Percentiles rank a stretch among this genome's conserved stretches.
phyloP scores from a whole-genome alignment of 306 rosid species.

The peach (Prunus persica) region DNA sequence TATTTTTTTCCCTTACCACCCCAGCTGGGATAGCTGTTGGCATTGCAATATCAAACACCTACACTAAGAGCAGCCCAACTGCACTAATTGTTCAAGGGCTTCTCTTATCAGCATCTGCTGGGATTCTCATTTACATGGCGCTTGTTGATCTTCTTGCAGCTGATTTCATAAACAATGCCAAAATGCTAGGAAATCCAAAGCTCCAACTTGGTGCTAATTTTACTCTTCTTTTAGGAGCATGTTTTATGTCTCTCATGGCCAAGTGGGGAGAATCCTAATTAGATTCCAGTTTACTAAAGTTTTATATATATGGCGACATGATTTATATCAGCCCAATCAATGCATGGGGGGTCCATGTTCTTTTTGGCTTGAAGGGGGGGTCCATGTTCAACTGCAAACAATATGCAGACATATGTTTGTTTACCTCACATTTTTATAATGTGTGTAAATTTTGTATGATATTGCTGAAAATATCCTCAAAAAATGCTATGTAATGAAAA shows the following conservation, averaged over 20 bases:
- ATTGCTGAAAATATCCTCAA: no score
- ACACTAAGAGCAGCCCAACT: slow-evolving; percentile 40
- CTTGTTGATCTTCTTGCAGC: slow-evolving; percentile 66
- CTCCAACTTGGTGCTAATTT: slow-evolving; percentile 47
- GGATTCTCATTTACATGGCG: slow-evolving; percentile 59
- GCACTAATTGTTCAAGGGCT: slow-evolving; percentile 46
- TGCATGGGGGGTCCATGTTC: no score
- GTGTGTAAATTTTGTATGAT: no score
- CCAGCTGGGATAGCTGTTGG: slow-evolving; percentile 55
- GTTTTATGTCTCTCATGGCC: slow-evolving; percentile 54
- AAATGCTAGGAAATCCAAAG: slow-evolving; percentile 41
- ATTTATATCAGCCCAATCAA: neutral
- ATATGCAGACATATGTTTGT: no score
- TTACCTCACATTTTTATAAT: no score
- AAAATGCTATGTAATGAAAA: no score
- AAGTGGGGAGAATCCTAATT: slow-evolving; percentile 25
- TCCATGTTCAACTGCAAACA: no score
- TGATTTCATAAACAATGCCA: slow-evolving; percentile 44
- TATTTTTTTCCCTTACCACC: slow-evolving; percentile 52
- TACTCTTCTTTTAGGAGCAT: slow-evolving; percentile 46
- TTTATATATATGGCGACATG: no score
- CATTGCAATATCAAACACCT: slow-evolving; percentile 45
- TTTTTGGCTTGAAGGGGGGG: no score
- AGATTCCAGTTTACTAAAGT: neutral
- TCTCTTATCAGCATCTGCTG: slow-evolving; percentile 59